Percentiles rank a stretch among this genome's conserved stretches.
phyloP scores from a whole-genome alignment of 305 asterid genomes.

The Fraxinus baroniana region DNA sequence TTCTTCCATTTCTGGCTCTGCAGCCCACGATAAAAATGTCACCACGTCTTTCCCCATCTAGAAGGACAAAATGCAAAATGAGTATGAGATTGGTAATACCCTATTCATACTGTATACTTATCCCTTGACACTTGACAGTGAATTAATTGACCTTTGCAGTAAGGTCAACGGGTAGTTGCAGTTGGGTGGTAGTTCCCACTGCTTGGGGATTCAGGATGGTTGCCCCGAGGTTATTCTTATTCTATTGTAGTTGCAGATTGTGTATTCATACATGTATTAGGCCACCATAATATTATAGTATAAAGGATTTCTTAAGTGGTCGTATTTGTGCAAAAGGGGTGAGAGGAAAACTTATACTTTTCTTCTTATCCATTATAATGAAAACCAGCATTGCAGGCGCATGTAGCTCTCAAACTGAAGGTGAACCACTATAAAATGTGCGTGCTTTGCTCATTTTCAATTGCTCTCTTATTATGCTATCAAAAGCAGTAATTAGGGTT shows the following conservation, averaged over 20 bases:
- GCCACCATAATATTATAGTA: background rate
- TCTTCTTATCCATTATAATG: too few relatives aligned
- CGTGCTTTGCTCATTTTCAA: background rate
- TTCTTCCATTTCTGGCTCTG: slow-evolving; percentile 97
- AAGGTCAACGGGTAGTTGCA: background rate
- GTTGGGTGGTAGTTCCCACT: background rate
- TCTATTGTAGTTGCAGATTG: background rate
- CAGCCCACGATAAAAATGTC: slow-evolving; percentile 82
- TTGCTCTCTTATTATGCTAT: background rate
- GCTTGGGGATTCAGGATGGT: background rate
- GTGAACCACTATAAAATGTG: background rate
- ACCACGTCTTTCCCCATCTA: slow-evolving; percentile 93
- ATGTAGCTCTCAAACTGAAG: background rate
- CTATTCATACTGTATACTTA: background rate
- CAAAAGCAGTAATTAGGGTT: background rate
- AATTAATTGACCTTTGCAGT: too few relatives aligned
- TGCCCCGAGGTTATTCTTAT: background rate
- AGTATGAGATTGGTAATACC: slow-evolving; percentile 3
- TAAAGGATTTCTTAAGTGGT: background rate
- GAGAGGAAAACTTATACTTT: background rate
- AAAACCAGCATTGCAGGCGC: background rate
- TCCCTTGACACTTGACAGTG: too few relatives aligned
- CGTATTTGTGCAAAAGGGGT: background rate
- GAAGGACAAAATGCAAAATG: slow-evolving; percentile 10
- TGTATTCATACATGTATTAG: background rate